A percentile compares a stretch with the other conserved stretches of the same genome.
phyloP scores from a whole-genome alignment of 1,284 basidiomycete species.

The Cystobasidium slooffiae region DNA sequence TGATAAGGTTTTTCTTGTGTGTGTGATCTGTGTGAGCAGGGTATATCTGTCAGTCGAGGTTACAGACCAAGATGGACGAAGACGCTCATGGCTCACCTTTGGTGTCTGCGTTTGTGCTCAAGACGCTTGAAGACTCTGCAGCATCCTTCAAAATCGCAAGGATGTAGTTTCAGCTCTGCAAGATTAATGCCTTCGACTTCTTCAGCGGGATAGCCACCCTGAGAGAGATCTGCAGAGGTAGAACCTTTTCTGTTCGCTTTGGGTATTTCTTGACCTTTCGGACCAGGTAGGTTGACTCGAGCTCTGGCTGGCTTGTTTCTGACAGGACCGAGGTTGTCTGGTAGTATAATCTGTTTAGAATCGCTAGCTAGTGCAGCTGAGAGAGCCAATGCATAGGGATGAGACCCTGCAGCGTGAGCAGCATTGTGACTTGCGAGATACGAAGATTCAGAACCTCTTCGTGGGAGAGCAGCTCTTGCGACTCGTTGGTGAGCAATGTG shows the following conservation, averaged over 20 bases:
- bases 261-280: conserved; percentile 10
- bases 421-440: conserved; percentile 16
- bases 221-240: not conserved
- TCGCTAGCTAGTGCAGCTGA: not conserved
- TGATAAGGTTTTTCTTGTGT: conserved; percentile 32
- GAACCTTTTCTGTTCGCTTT: conserved; percentile 5
- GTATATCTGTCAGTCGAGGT: not conserved
- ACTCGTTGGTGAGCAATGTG: conserved; percentile 8
- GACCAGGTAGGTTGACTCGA: conserved; percentile 8
- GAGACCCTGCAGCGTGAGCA: not conserved
- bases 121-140: conserved; percentile 28
- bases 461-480: not conserved
- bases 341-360: not conserved
- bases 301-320: not conserved
- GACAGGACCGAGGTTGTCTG: not conserved
- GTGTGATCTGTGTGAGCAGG: conserved; percentile 13
- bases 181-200: not conserved
- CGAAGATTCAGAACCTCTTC: conserved; percentile 31
- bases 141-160: conserved; percentile 39
- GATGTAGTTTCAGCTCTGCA: conserved; percentile 18
- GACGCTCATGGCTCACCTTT: not conserved
- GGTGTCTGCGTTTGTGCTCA: conserved; percentile 32
- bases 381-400: conserved; percentile 13
- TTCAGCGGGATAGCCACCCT: conserved; percentile 1
- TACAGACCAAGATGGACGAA: no score